Evolutionary conservation across 2,329 filamentous ascomycete genomes (phyloP), one percentile per base, ranked within the genome.

Genomic region (Hymenoscyphus salicellus): DNA sequence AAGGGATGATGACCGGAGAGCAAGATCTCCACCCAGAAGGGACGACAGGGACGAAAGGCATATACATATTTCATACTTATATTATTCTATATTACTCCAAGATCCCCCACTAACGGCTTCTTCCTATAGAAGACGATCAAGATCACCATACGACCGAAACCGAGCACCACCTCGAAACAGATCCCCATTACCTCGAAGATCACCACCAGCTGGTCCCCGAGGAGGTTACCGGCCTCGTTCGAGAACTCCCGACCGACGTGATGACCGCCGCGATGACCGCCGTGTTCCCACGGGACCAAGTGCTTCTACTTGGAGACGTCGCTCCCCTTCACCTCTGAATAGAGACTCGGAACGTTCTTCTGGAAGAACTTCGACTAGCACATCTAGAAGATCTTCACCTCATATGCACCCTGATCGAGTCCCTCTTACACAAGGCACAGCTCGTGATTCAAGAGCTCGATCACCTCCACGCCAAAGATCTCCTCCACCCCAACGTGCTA

Each of bases 311-410:
- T 83, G 80, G 81, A 80, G 82, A 69, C 82, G 82, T 17, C 68
- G 82, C 43, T 86, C 85, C 60, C 82, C 81, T 30, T 86, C 84
- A 33, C 82, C 84, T 46, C 80, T 80, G 36, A 75, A 75, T 52
- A 77, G 73, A 49, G 74, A 79, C 23, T 81, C 81, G 38, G 80
- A 79, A 46, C 80, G 82, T 60, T 78, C 80, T 52, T 85, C 83
- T 26, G 82, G 80, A 26, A 77, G 81, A 63, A 83, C 81, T 46
- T 88, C 86, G 8, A 81, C 77, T 23, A 86, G 83, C 23, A 86
- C 83, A 33, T 89, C 86, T 26, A 82, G 85, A 63, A 81, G 85
- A 58, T 87, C 87, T 8, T 89, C 87, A 5, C 87, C 87, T 17
- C 83, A 79, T 30, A 76, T 83, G 16, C 84, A 86, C 70, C 80